phyloP scores from a whole-genome alignment of 176 grass and related monocot genomes.

The Rhipidocladum racemiflorum region DNA sequence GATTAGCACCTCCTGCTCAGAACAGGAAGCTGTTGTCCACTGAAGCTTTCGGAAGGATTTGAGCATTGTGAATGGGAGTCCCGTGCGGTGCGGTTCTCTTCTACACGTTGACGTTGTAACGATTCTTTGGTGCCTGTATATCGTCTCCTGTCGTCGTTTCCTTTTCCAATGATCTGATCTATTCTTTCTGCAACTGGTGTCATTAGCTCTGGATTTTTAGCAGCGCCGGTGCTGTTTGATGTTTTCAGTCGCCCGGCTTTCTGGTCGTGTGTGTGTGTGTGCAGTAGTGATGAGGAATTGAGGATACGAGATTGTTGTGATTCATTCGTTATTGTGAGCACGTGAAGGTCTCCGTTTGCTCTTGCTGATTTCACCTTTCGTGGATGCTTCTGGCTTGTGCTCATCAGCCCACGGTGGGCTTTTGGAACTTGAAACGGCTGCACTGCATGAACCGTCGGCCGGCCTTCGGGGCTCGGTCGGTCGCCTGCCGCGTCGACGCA shows the following conservation, averaged over 20 bases:
- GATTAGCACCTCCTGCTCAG: slow-evolving; percentile 87
- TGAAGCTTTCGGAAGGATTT: slow-evolving; percentile 43
- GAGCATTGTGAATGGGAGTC: slow-evolving; percentile 24
- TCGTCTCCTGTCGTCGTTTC: slow-evolving; percentile 22
- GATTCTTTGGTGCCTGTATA: slow-evolving; percentile 60
- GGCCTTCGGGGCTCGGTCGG: too few species aligned
- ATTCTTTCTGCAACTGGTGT: slow-evolving; percentile 37
- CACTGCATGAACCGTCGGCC: too few species aligned
- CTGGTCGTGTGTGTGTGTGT: slow-evolving; percentile 51
- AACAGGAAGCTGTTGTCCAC: slow-evolving; percentile 68
- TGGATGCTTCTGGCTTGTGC: background rate
- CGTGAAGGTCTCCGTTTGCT: background rate
- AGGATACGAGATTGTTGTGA: background rate
- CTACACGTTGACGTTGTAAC: slow-evolving; percentile 34
- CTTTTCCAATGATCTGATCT: background rate
- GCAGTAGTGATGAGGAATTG: slow-evolving; percentile 34
- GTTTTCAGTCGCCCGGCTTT: background rate
- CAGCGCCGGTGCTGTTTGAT: slow-evolving; percentile 1
- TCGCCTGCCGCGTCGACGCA: too few species aligned
- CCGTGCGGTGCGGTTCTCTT: background rate
- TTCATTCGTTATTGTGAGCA: background rate
- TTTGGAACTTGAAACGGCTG: too few species aligned
- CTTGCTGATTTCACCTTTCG: background rate
- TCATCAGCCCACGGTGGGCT: too few species aligned
- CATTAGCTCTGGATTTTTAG: slow-evolving; percentile 30